These are phyloP conservation scores for Exutisphaerella laricina DNA, from an alignment of 2,329 filamentous ascomycete genomes.

Conservation along the genomic window DNA sequence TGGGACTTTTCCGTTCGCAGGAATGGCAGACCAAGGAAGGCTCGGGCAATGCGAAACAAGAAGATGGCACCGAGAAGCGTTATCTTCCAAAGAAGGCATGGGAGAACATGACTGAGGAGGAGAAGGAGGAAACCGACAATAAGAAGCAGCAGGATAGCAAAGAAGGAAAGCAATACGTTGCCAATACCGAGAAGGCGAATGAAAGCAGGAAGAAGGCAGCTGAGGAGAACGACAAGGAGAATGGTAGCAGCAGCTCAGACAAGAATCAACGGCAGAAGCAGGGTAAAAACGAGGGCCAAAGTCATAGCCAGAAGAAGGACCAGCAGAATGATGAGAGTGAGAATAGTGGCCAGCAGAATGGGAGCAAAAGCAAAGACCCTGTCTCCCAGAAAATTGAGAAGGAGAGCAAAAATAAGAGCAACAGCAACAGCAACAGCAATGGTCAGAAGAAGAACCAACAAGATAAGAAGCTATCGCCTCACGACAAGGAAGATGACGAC, in stretches of 20 bases:
- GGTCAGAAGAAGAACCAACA: slow-evolving; percentile 11
- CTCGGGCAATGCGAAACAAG: slow-evolving; percentile 40
- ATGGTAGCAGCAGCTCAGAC: not conserved
- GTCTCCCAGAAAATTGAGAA: no score
- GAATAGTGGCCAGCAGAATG: no score
- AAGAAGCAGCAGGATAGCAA: slow-evolving; percentile 36
- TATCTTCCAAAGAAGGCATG: slow-evolving; percentile 46
- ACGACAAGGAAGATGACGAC: slow-evolving; percentile 30
- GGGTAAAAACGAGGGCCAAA: slow-evolving; percentile 12
- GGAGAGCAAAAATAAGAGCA: no score
- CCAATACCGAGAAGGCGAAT: slow-evolving; percentile 41
- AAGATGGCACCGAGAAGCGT: slow-evolving; percentile 41
- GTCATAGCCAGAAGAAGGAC: slow-evolving; percentile 20
- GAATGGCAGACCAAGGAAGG: slow-evolving; percentile 49
- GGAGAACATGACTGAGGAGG: slow-evolving; percentile 44
- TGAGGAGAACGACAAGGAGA: slow-evolving; percentile 27
- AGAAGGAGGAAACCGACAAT: slow-evolving; percentile 41
- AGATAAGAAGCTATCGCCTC: slow-evolving; percentile 21
- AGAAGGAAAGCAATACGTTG: slow-evolving; percentile 42
- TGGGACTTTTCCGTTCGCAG: no score
- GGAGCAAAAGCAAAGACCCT: no score
- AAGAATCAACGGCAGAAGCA: slow-evolving; percentile 1
- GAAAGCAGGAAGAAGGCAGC: slow-evolving; percentile 36
- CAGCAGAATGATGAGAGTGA: slow-evolving; percentile 30
- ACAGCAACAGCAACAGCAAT: no score